Evolutionary conservation across 169 alveolate genomes (phyloP).

Genomic region (Babesia gibsoni): DNA sequence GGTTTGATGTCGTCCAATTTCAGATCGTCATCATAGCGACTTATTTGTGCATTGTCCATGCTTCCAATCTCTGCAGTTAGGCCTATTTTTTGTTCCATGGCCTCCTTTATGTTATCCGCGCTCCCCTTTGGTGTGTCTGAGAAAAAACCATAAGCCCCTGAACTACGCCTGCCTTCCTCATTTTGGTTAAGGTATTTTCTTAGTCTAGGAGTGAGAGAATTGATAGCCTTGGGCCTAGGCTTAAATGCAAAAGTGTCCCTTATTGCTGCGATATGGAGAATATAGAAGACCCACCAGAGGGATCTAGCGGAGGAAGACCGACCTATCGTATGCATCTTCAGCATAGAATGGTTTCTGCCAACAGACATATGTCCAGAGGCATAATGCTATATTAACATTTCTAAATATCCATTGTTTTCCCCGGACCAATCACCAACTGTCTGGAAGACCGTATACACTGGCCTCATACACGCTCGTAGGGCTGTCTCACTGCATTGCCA

Average conservation of each 20-base stretch:
- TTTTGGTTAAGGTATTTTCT: neutral
- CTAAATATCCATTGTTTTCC: no score
- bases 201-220: constrained; percentile 13
- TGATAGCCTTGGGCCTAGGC: constrained; percentile 15
- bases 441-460: no score
- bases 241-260: neutral
- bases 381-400: no score
- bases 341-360: neutral
- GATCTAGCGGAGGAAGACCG: neutral
- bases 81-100: constrained; percentile 55
- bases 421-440: no score
- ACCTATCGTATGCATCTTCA: neutral
- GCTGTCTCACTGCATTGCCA: no score
- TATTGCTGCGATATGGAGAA: neutral
- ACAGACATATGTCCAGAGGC: neutral
- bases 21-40: constrained; percentile 27
- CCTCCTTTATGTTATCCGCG: constrained; percentile 29
- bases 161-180: neutral
- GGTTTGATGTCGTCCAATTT: neutral
- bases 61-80: constrained; percentile 30
- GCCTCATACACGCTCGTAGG: no score
- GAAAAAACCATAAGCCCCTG: neutral
- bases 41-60: constrained; percentile 42
- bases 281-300: neutral
- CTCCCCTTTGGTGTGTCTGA: neutral